Conservation (phyloP, 305 asterid species). For the Fraxinus angustifolia region DNA sequence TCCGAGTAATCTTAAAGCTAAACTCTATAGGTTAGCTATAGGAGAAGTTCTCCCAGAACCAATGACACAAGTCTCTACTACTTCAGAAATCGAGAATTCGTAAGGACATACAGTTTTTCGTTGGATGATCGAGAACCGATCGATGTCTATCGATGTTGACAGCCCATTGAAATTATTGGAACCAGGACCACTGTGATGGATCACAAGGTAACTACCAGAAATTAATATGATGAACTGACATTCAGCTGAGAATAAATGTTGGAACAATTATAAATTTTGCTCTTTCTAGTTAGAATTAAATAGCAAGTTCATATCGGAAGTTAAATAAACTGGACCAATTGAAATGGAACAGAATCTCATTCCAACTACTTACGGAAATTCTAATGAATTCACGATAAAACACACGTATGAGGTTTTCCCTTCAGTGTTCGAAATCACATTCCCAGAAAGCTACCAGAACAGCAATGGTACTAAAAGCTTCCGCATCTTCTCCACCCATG, state of each 20-base stretch:
- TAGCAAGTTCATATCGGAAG: conserved; percentile 3
- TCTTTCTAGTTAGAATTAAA: background rate
- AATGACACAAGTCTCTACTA: background rate
- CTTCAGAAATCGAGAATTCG: background rate
- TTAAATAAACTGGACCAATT: background rate
- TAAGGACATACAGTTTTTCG: background rate
- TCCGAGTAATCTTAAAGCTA: background rate
- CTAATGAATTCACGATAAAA: conserved; percentile 2
- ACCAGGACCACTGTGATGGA: conserved; percentile 25
- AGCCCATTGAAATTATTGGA: background rate
- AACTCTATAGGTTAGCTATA: background rate
- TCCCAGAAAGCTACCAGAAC: background rate
- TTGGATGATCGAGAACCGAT: background rate
- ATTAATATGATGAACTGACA: background rate
- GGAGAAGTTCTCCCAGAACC: background rate
- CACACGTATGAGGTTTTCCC: background rate
- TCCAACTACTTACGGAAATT: background rate
- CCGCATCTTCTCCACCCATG: background rate
- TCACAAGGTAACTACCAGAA: background rate
- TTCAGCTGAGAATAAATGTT: conserved; percentile 19
- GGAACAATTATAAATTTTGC: background rate
- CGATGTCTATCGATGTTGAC: background rate
- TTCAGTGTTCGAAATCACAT: background rate
- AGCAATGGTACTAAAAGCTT: background rate
- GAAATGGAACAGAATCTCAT: background rate